Percentiles rank a stretch among this genome's conserved stretches.
These are phyloP conservation scores for Xylariales sp. DNA, from an alignment of 2,329 filamentous ascomycete species.

Conservation along the genomic window DNA sequence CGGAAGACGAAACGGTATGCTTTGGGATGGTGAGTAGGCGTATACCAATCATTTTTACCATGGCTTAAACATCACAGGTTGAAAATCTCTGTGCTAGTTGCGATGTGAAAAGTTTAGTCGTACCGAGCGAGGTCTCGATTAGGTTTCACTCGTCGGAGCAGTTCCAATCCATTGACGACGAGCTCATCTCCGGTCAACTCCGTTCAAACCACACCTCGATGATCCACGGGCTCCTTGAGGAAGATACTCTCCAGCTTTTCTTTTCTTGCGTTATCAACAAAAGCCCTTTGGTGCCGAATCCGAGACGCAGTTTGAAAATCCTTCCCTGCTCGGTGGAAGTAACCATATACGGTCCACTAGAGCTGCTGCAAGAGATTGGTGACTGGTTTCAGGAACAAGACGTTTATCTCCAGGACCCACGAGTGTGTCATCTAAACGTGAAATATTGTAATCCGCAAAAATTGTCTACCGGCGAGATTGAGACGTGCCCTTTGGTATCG, in stretches of 20 bases:
- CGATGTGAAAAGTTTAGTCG: not conserved
- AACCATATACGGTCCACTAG: constrained; percentile 49
- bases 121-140: not conserved
- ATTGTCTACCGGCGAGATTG: constrained; percentile 43
- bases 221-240: constrained; percentile 7
- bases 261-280: not conserved
- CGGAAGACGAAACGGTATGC: not conserved
- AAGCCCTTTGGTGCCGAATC: not conserved
- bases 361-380: constrained; percentile 47
- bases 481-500: constrained; percentile 7
- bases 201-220: constrained; percentile 11
- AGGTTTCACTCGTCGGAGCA: not conserved
- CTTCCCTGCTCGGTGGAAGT: constrained; percentile 46
- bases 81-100: constrained; percentile 8
- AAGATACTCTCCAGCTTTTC: constrained; percentile 8
- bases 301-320: not conserved
- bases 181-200: not conserved
- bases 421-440: constrained; percentile 43
- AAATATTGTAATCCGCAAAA: constrained; percentile 54
- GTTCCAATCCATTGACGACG: constrained; percentile 2
- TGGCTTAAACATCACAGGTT: constrained; percentile 2
- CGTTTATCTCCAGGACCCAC: constrained; percentile 52
- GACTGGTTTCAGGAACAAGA: constrained; percentile 49
- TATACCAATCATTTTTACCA: not conserved
- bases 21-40: constrained; percentile 11